These are phyloP conservation scores for Leccinum insigne DNA, from an alignment of 1,284 basidiomycete genomes.

Conservation along the genomic window DNA sequence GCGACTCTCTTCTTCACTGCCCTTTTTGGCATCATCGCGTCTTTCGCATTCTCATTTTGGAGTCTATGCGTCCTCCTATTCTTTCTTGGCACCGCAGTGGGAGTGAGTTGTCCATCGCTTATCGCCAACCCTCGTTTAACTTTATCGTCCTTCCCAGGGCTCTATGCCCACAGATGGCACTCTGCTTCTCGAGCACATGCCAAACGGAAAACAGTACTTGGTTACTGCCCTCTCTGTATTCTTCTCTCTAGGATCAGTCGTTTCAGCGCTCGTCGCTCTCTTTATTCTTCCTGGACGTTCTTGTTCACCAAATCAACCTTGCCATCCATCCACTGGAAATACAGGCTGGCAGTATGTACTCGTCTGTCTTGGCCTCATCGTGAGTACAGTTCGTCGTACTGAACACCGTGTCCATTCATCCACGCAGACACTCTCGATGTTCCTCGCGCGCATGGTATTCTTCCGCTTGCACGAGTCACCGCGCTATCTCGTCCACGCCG, in stretches of 20 bases:
- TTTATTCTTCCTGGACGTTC: slow-evolving; percentile 77
- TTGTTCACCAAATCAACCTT: slow-evolving; percentile 55
- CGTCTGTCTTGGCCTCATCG: slow-evolving; percentile 67
- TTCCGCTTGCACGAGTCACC: slow-evolving; percentile 95
- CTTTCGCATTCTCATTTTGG: slow-evolving; percentile 73
- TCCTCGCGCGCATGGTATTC: slow-evolving; percentile 82
- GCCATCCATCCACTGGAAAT: slow-evolving; percentile 71
- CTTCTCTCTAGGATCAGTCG: slow-evolving; percentile 89
- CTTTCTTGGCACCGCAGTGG: slow-evolving; percentile 89
- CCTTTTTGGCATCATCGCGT: slow-evolving; percentile 84
- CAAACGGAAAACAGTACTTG: slow-evolving; percentile 87
- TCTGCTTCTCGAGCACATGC: slow-evolving; percentile 92
- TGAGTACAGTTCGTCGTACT: slow-evolving; percentile 39
- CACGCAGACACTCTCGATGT: slow-evolving; percentile 82
- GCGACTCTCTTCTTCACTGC: slow-evolving; percentile 89
- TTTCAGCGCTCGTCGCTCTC: slow-evolving; percentile 79
- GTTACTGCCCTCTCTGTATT: slow-evolving; percentile 96
- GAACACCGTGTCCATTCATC: slow-evolving; percentile 6
- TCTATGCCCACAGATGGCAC: slow-evolving; percentile 98
- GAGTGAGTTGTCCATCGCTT: slow-evolving; percentile 43
- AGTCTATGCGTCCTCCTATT: slow-evolving; percentile 82
- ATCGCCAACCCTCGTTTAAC: slow-evolving; percentile 9
- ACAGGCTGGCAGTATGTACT: slow-evolving; percentile 88
- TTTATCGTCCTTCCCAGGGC: slow-evolving; percentile 47
- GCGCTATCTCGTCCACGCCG: slow-evolving; percentile 85